Conservation (phyloP, 768 basidiomycete genomes). For the Amanita pallidorosea region DNA sequence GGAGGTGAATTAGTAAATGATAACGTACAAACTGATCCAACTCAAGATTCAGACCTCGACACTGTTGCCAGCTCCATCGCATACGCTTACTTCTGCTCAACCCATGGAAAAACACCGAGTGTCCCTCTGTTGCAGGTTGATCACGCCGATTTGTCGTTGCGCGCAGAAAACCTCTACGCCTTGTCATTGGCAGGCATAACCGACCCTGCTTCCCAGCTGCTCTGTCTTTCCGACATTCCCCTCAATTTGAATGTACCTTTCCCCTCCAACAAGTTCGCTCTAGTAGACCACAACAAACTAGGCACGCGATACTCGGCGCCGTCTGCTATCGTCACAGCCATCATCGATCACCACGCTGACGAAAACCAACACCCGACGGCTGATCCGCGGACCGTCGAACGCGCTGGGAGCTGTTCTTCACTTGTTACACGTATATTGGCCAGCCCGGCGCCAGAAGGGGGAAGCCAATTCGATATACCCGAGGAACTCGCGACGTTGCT, state of each 20-base stretch:
- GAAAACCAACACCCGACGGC: conserved; percentile 58
- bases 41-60: conserved; percentile 66
- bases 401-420: conserved; percentile 75
- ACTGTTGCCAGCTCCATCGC: conserved; percentile 78
- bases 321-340: conserved; percentile 47
- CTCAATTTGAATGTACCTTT: conserved; percentile 22
- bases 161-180: conserved; percentile 81
- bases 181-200: conserved; percentile 48
- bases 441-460: background rate
- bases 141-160: conserved; percentile 59
- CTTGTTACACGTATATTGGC: conserved; percentile 26
- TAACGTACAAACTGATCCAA: background rate
- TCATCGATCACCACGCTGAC: conserved; percentile 91
- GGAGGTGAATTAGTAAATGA: conserved; percentile 47
- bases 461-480: conserved; percentile 27
- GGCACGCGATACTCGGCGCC: conserved; percentile 27
- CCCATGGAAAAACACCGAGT: conserved; percentile 39
- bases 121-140: conserved; percentile 69
- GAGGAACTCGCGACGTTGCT: conserved; percentile 68
- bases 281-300: conserved; percentile 89
- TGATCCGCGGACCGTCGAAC: conserved; percentile 54
- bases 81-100: conserved; percentile 66
- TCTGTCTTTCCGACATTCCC: conserved; percentile 62
- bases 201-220: conserved; percentile 39
- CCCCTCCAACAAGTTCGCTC: conserved; percentile 51